Base-by-base conservation (phyloP, 225 moss, liverwort and hornwort species). In the Ulota crispa region DNA sequence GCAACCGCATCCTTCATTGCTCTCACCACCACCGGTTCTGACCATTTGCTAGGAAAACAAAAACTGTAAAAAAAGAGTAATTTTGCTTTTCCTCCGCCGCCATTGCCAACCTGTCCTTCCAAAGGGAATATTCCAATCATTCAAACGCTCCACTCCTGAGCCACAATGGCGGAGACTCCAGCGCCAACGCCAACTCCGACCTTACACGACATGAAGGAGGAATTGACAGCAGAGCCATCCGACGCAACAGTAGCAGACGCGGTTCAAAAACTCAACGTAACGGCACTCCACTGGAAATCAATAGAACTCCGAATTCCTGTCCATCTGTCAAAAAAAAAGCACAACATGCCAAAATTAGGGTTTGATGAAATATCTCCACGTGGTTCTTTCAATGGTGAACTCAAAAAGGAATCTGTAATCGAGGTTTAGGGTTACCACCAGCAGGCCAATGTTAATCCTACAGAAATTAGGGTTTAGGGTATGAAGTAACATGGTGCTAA, bases 161-260 rank as follows among this genome's bases (percentile, higher is more conserved):
- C 10, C 28, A 23, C 53, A 54, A 88, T 88, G 88, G 73, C 83
- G 70, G 87, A 89, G 54, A 65, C 85, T 72, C 72, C 87, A 23
- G 85, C 50, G 50, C 72, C 87, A 6, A 79, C 80, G 57, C 75
- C 82, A 23, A 84, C 85, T 80, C 72, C 78, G 70, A 74, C 85
- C 24, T 76, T 91, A 34, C 73, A 83, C 47, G 89, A 85, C 19
- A 74, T 89, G 70, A 89, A 89, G 65, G 87, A 89, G 69, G 87
- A 87, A 67, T 79, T 89, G 52, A 89, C 82, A 28, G 81, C 76
- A 2, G 37, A 85, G 57, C 87, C 83, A 15, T 82, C 85, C 3
- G 89, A 91, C 10, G 81, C 84, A 31, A 53, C 23, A n/a, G 19
- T 0, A 14, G 52, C 61, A 77, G 85, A 86, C 47, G 34, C n/a